Conservation (phyloP, 352 stramenopile genomes). For the Globisporangium cystogenes region DNA sequence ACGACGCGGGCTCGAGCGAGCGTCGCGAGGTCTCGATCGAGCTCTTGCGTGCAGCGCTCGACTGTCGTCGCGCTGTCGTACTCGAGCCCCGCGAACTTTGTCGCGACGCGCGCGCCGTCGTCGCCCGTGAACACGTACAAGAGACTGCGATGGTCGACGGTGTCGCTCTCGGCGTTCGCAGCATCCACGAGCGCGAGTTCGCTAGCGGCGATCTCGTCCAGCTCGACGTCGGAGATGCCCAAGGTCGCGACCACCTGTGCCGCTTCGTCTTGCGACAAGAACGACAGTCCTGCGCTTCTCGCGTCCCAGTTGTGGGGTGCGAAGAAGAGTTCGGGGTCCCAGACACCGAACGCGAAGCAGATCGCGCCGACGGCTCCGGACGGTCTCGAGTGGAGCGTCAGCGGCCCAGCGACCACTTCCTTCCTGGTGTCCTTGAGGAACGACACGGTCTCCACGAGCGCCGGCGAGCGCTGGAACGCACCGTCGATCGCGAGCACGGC, state of each 20-base stretch:
- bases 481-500: slow-evolving; percentile 35
- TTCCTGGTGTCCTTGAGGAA: slow-evolving; percentile 47
- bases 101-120: neutral
- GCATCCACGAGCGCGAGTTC: neutral
- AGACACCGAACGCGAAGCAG: slow-evolving; percentile 36
- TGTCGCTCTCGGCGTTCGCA: neutral
- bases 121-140: slow-evolving; percentile 3
- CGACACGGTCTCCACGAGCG: slow-evolving; percentile 37
- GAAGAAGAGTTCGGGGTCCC: slow-evolving; percentile 28
- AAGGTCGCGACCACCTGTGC: slow-evolving; percentile 1
- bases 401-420: slow-evolving; percentile 24
- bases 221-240: slow-evolving; percentile 6
- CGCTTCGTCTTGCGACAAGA: slow-evolving; percentile 14
- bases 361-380: slow-evolving; percentile 40
- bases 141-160: neutral
- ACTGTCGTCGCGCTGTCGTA: neutral
- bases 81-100: slow-evolving; percentile 1
- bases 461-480: slow-evolving; percentile 25
- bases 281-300: slow-evolving; percentile 3
- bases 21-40: slow-evolving; percentile 16
- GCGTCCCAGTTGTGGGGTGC: neutral
- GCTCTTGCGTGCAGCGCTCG: slow-evolving; percentile 11
- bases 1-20: slow-evolving; percentile 20
- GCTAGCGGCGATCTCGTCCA: slow-evolving; percentile 1
- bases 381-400: slow-evolving; percentile 34